Percentiles rank a stretch among this genome's conserved stretches.
These are phyloP conservation scores for Hemerocallis citrina DNA, from an alignment of 106 monocot genomes.

Conservation along the genomic window DNA sequence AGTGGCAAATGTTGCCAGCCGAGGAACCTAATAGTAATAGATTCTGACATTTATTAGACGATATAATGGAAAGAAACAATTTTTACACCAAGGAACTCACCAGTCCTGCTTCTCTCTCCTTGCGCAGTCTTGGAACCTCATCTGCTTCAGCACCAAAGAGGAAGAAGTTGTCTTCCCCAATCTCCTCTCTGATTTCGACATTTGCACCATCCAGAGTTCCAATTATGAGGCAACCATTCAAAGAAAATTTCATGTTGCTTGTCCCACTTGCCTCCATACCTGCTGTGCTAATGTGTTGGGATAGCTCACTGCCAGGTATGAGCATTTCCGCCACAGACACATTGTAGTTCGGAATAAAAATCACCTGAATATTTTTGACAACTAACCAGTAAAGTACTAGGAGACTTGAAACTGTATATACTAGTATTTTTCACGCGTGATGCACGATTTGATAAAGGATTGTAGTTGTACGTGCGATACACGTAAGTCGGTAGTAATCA, in stretches of 20 bases:
- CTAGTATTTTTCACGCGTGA: no score
- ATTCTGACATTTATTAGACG: no score
- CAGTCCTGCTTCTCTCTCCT: slow-evolving; percentile 73
- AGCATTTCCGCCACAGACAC: slow-evolving; percentile 84
- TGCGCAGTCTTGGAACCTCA: slow-evolving; percentile 69
- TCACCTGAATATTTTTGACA: slow-evolving; percentile 36
- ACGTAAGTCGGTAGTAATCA: no score
- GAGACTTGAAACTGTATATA: not conserved
- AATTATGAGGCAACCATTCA: slow-evolving; percentile 92
- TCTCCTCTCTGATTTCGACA: slow-evolving; percentile 93
- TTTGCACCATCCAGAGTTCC: slow-evolving; percentile 94
- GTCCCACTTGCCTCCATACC: slow-evolving; percentile 98
- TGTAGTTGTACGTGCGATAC: no score
- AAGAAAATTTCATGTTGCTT: slow-evolving; percentile 93
- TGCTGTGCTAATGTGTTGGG: slow-evolving; percentile 92
- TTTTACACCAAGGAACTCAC: slow-evolving; percentile 24
- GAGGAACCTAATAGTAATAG: no score
- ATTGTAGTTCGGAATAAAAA: slow-evolving; percentile 89
- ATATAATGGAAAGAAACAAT: no score
- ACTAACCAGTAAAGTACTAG: not conserved
- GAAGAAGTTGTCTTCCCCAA: slow-evolving; percentile 88
- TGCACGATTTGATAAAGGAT: no score
- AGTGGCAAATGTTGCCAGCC: no score
- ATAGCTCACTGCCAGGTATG: slow-evolving; percentile 92
- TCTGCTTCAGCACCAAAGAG: slow-evolving; percentile 89